A percentile compares a stretch with the other conserved stretches of the same genome.
These are phyloP conservation scores for Phytophthora macrochlamydospora DNA, from an alignment of 352 stramenopile genomes.

Conservation along the genomic window DNA sequence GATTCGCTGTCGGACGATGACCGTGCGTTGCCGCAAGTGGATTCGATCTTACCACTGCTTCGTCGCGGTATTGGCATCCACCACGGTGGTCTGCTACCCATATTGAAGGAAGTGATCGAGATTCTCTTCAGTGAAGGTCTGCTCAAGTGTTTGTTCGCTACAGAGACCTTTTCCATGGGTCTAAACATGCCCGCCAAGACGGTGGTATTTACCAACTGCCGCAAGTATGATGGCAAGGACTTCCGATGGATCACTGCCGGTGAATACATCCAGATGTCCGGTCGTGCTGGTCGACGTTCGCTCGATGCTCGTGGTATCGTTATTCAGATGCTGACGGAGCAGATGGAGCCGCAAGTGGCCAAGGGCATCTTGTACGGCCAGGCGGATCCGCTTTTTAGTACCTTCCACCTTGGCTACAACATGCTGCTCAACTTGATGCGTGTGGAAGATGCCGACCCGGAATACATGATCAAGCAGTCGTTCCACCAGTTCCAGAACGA, in stretches of 20 bases:
- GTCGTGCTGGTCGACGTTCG: conserved; percentile 96
- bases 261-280: conserved; percentile 96
- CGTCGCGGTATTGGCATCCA: conserved; percentile 99
- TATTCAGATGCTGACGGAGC: conserved; percentile 99
- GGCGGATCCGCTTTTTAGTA: conserved; percentile 70
- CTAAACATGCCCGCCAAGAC: conserved; percentile 99
- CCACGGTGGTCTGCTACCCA: conserved; percentile 98
- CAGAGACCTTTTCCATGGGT: conserved; percentile 97
- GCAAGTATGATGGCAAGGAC: conserved; percentile 96
- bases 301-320: conserved; percentile 98
- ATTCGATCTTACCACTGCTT: conserved; percentile 96
- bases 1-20: conserved; percentile 97
- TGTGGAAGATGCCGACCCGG: conserved; percentile 96
- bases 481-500: conserved; percentile 97
- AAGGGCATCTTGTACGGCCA: conserved; percentile 94
- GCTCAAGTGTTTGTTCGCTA: conserved; percentile 99
- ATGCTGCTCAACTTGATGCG: conserved; percentile 99
- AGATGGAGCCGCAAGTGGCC: conserved; percentile 97
- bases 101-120: conserved; percentile 98
- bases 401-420: conserved; percentile 99
- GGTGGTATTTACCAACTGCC: conserved; percentile 97
- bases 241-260: conserved; percentile 96
- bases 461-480: conserved; percentile 98
- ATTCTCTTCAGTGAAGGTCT: conserved; percentile 94
- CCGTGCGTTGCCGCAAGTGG: conserved; percentile 97